phyloP scores from a whole-genome alignment of 176 grass and related monocot species.

The Rhynchospora pubera region DNA sequence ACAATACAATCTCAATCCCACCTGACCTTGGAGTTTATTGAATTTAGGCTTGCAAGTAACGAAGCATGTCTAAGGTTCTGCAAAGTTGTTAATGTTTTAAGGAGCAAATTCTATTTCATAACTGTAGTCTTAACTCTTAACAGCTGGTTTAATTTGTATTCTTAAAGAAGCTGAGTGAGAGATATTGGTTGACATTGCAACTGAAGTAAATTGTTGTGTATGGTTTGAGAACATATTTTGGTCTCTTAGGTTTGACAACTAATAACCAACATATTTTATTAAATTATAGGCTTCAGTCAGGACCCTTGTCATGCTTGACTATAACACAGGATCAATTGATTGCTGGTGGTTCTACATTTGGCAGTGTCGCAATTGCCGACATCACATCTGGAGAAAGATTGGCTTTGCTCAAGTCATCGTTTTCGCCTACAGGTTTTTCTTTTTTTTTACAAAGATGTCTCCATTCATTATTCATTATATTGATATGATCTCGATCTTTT shows the following conservation, averaged over 20 bases:
- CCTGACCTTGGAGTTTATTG: not conserved
- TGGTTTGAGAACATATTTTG: not conserved
- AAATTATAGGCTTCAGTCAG: constrained; percentile 66
- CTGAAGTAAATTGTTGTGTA: not conserved
- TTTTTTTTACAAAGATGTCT: constrained; percentile 2
- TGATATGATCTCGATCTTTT: not conserved
- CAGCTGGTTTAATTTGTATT: not conserved
- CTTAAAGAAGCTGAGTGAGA: not conserved
- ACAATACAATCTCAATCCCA: not conserved
- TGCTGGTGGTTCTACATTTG: constrained; percentile 80
- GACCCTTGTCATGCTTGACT: constrained; percentile 69
- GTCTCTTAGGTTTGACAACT: not conserved
- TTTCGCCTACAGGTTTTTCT: constrained; percentile 61
- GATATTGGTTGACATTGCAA: not conserved
- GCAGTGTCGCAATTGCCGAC: constrained; percentile 75
- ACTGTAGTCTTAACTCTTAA: not conserved
- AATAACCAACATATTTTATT: not conserved
- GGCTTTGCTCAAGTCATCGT: constrained; percentile 62
- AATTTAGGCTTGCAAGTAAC: not conserved
- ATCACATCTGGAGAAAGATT: constrained; percentile 66
- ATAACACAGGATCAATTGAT: constrained; percentile 77
- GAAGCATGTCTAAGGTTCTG: not conserved
- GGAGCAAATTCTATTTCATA: not conserved
- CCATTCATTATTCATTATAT: not conserved
- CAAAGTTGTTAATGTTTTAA: not conserved